Base-by-base conservation (phyloP, 2,329 filamentous ascomycete species). In the Fusarium siculi region DNA sequence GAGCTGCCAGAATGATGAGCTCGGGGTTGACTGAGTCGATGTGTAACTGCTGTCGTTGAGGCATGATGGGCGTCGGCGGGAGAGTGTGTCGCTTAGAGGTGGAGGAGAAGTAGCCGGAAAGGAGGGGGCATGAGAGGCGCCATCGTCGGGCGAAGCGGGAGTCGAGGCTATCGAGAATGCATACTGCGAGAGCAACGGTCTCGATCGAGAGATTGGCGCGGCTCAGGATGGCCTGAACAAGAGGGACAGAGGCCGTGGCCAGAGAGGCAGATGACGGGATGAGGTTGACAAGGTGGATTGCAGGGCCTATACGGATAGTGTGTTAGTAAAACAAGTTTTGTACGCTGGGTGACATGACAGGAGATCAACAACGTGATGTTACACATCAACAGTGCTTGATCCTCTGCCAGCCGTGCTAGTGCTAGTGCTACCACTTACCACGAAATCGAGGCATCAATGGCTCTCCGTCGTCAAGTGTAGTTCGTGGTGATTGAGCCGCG, bases 231-330 rank as follows among this genome's bases (percentile, higher is more conserved):
- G 85, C 84, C 78, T 92, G 90, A 28, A 92, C 87, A 53, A 89
- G 82, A 40, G 87, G 81, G 36, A 90, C 84, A 2, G 89, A 92
- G 7, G 91, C 86, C 3, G 84, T 83, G 66, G 86, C 86, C 65
- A 91, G 84, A 30, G 90, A 92, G 64, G 90, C 89, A 18, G 88
- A 87, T 15, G 89, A 87, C 16, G 91, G 91, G 63, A 92, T 87
- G 79, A 92, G 87, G 80, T 91, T 91, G 76, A 90, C 88, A 63
- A 93, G 86, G 77, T 92, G 90, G 54, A 90, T 87, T 70, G 91
- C 89, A 59, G 91, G 89, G 67, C 90, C 91, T 92, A 78, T 36
- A 21, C 25, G 44, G 25, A 47, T 30, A 42, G 21, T 28, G 36
- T 44, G 64, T 75, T 66, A 69, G 68, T 64, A 57, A 68, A 59